Base-by-base conservation (phyloP, 306 rosid genomes). In the Echinosophora koreensis region DNA sequence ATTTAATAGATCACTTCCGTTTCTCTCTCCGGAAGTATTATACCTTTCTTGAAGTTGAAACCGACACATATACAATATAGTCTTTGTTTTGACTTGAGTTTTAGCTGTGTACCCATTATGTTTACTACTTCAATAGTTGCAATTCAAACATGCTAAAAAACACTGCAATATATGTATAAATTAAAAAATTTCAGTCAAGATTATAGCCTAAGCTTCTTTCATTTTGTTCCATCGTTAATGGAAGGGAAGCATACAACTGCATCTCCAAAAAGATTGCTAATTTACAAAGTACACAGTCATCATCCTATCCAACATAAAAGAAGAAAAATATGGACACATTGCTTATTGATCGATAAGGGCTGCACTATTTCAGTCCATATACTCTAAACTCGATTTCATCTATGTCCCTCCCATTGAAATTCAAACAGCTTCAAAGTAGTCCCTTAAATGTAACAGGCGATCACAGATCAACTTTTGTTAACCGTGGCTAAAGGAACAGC, bases 281-380 rank as follows among this genome's bases (percentile, higher is more conserved):
- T 30, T 16, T 62, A 50, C 8, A 9, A 74, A 62, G 49, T 15
- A 28, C 60, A 74, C n/a, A 41, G 15, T 30, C 55, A 41, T 54
- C 54, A 54, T 9, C 58, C 67, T 5, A 77, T 5, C 7, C 11
- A 7, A 27, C 16, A 42, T 42, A 54, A 54, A 30, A 54, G 10
- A 46, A 22, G 6, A 67, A 6, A 6, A 46, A 27, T 1, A 55
- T 11, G n/a, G 56, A 42, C 47, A 35, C 17, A 42, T 65, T 71
- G 12, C 38, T 71, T 15, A 69, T 60, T 35, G 13, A 55, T 71
- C 32, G 12, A 62, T 5, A 30, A 71, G 28, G 9, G 12, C 22
- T 5, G 74, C 15, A 56, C 27, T n/a, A 66, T 47, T 66, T 57
- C n/a, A 11, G 16, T 66, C 84, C 34, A 49, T 14, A 47, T 10